Evolutionary conservation across 768 basidiomycete species (phyloP).

Genomic region (Tylopilus intermedius): DNA sequence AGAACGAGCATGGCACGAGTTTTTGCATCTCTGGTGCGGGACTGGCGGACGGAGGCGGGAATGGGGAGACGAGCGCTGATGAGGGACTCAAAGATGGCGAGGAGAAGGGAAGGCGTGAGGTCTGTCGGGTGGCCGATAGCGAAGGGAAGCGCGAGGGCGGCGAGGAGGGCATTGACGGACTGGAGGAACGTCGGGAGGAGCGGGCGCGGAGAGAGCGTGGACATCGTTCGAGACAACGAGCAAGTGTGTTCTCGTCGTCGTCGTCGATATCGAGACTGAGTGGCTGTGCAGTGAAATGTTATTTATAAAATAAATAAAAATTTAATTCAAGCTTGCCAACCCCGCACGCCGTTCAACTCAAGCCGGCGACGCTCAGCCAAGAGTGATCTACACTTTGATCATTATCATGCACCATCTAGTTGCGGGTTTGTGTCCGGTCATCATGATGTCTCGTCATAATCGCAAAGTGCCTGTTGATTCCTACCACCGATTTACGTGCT

Average conservation of each 20-base stretch:
- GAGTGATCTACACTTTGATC: too few species aligned
- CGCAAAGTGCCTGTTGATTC: slow-evolving; percentile 87
- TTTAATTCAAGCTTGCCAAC: too few species aligned
- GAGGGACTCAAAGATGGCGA: slow-evolving; percentile 65
- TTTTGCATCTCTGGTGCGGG: slow-evolving; percentile 37
- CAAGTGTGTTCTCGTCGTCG: background rate
- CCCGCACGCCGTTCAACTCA: too few species aligned
- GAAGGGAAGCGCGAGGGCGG: slow-evolving; percentile 41
- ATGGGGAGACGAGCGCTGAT: slow-evolving; percentile 52
- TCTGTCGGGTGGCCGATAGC: slow-evolving; percentile 49
- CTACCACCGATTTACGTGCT: slow-evolving; percentile 61
- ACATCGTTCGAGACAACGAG: slow-evolving; percentile 9
- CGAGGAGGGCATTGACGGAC: slow-evolving; percentile 44
- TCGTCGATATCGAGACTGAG: too few species aligned
- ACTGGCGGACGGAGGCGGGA: slow-evolving; percentile 29
- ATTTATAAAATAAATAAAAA: too few species aligned
- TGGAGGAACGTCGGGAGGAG: slow-evolving; percentile 19
- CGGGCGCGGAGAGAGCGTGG: slow-evolving; percentile 9
- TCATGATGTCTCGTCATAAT: slow-evolving; percentile 17
- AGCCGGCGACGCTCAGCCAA: too few species aligned
- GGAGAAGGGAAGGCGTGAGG: slow-evolving; percentile 66
- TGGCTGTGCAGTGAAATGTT: background rate
- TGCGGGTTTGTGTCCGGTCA: too few species aligned
- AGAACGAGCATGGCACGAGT: slow-evolving; percentile 70
- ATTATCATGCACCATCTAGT: too few species aligned